Conservation (phyloP, 2,329 filamentous ascomycete species). For the Clarireedia homoeocarpa region DNA sequence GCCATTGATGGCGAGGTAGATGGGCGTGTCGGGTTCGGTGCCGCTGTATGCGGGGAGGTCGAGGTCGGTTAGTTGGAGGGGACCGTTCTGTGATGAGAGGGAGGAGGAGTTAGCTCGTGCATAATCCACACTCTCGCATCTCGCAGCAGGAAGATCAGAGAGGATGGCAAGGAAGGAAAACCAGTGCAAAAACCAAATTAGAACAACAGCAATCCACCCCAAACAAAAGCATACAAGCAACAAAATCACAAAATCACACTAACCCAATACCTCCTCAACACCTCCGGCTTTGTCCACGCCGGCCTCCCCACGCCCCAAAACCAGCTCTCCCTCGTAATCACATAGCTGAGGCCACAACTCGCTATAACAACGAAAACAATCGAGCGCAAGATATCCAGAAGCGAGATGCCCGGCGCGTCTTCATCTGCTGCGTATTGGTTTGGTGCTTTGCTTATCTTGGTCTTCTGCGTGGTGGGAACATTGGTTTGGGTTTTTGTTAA, state of each 20-base stretch:
- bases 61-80: constrained; percentile 63
- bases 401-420: constrained; percentile 19
- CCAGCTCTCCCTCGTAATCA: constrained; percentile 26
- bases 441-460: neutral
- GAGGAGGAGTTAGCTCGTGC: neutral
- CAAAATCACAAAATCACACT: neutral
- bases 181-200: too few relatives aligned
- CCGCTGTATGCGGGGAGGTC: constrained; percentile 75
- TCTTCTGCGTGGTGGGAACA: neutral
- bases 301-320: constrained; percentile 24
- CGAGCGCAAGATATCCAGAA: constrained; percentile 22
- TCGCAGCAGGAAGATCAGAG: neutral
- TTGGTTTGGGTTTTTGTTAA: neutral
- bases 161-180: neutral
- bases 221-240: neutral
- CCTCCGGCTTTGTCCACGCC: constrained; percentile 18
- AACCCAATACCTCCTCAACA: constrained; percentile 23
- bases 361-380: constrained; percentile 24
- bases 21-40: constrained; percentile 61
- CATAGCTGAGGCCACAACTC: constrained; percentile 23
- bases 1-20: constrained; percentile 87
- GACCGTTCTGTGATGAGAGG: constrained; percentile 38
- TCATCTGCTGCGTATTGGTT: constrained; percentile 18
- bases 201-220: neutral
- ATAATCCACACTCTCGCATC: neutral